Evolutionary conservation across 768 basidiomycete species (phyloP).

Genomic region (Nidularia pulvinata): DNA sequence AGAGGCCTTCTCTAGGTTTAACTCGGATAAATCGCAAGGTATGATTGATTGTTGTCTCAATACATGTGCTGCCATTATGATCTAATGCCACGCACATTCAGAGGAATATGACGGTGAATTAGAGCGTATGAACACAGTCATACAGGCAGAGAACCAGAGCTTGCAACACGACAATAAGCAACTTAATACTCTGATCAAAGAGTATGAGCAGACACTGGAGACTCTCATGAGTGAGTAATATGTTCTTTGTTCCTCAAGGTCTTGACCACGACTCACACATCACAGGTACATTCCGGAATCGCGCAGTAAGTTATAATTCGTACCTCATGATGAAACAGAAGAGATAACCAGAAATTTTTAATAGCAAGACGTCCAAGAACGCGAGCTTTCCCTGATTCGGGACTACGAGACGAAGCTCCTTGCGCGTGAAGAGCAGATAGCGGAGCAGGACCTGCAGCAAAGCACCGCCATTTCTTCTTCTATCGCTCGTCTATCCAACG

Average conservation of each 20-base stretch:
- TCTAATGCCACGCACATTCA: constrained; percentile 26
- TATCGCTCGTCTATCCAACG: constrained; percentile 66
- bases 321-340: background rate
- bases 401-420: constrained; percentile 91
- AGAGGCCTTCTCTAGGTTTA: constrained; percentile 54
- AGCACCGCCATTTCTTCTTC: constrained; percentile 68
- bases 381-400: constrained; percentile 85
- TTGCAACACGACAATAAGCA: constrained; percentile 97
- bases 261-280: background rate
- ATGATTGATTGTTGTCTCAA: constrained; percentile 2
- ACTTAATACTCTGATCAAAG: constrained; percentile 85
- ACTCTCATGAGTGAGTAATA: constrained; percentile 75
- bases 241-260: background rate
- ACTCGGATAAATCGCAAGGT: constrained; percentile 89
- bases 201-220: constrained; percentile 97
- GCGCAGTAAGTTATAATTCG: constrained; percentile 66
- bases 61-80: background rate
- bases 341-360: constrained; percentile 6
- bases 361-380: constrained; percentile 91
- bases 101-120: constrained; percentile 91
- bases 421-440: constrained; percentile 67
- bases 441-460: constrained; percentile 54
- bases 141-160: constrained; percentile 80
- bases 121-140: constrained; percentile 82
- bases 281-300: constrained; percentile 71